These are phyloP conservation scores for Centrapalus pauciflorus DNA, from an alignment of 129 eudicot species.

Conservation along the genomic window DNA sequence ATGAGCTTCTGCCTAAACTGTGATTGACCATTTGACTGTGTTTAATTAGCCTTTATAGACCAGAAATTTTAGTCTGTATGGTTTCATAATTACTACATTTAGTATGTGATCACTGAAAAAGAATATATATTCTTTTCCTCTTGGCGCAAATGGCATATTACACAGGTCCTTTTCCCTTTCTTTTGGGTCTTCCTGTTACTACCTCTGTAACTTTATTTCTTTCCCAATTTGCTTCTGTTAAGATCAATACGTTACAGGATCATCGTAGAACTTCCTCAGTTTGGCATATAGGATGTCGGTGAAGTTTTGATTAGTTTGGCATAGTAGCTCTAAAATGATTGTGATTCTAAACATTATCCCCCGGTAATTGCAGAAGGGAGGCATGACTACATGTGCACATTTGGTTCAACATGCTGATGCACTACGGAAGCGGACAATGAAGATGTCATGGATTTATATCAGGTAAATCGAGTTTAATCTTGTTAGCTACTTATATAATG, in stretches of 20 bases:
- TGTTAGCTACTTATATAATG: not conserved
- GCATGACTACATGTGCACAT: not conserved
- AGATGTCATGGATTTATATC: too few relatives aligned
- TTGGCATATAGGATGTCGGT: too few relatives aligned
- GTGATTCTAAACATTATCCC: not conserved
- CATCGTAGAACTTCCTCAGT: too few relatives aligned
- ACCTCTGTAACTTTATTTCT: too few relatives aligned
- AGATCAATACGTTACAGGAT: too few relatives aligned
- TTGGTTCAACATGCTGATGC: conserved; percentile 14
- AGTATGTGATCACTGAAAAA: too few relatives aligned
- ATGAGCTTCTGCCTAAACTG: not conserved
- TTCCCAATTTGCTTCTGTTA: too few relatives aligned
- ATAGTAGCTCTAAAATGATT: not conserved
- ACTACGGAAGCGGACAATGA: not conserved
- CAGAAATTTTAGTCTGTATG: not conserved
- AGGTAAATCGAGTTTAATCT: not conserved
- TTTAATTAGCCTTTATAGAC: not conserved
- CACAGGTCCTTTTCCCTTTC: too few relatives aligned
- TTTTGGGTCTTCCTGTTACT: too few relatives aligned
- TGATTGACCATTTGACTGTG: not conserved
- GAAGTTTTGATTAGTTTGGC: not conserved
- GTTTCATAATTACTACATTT: too few relatives aligned
- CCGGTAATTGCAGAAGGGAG: conserved; percentile 3
- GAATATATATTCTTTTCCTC: too few relatives aligned
- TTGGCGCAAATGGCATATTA: too few relatives aligned